phyloP scores from a whole-genome alignment of 805 yeast genomes.

The Kluyveromyces siamensis region DNA sequence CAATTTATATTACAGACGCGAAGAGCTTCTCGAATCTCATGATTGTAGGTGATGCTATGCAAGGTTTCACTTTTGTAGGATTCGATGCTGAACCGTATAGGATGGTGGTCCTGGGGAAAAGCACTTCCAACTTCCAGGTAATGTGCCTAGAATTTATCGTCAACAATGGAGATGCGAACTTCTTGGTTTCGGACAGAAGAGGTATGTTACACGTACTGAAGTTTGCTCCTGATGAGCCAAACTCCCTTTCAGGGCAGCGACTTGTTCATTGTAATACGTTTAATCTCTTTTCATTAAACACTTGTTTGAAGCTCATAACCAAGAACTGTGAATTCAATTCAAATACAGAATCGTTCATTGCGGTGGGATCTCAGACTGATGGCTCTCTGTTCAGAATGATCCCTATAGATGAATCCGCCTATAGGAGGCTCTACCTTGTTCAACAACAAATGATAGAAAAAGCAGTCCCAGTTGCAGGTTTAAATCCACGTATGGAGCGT shows the following conservation, averaged over 20 bases:
- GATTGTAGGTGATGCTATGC: conserved; percentile 72
- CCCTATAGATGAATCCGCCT: conserved; percentile 68
- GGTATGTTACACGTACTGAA: conserved; percentile 62
- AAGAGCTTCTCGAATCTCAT: conserved; percentile 77
- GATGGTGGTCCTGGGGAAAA: conserved; percentile 71
- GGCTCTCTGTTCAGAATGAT: conserved; percentile 69
- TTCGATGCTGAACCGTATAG: conserved; percentile 94
- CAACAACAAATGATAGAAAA: conserved; percentile 84
- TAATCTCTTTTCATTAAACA: conserved; percentile 53
- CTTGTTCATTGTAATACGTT: conserved; percentile 64
- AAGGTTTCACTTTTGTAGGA: conserved; percentile 67
- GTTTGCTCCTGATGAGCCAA: conserved; percentile 88
- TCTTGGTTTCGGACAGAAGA: conserved; percentile 61
- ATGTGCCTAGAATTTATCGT: conserved; percentile 55
- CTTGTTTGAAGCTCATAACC: conserved; percentile 40
- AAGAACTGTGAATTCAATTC: conserved; percentile 27
- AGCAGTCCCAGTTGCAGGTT: conserved; percentile 62
- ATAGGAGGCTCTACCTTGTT: conserved; percentile 71
- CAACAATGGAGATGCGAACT: conserved; percentile 57
- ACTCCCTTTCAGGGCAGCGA: conserved; percentile 70
- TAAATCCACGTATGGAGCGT: conserved; percentile 69
- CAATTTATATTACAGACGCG: conserved; percentile 67
- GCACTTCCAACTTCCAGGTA: conserved; percentile 52
- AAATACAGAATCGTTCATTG: conserved; percentile 33
- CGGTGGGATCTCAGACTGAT: conserved; percentile 65